Evolutionary conservation across 352 stramenopile species (phyloP).

Genomic region (Globisporangium middletonii): DNA sequence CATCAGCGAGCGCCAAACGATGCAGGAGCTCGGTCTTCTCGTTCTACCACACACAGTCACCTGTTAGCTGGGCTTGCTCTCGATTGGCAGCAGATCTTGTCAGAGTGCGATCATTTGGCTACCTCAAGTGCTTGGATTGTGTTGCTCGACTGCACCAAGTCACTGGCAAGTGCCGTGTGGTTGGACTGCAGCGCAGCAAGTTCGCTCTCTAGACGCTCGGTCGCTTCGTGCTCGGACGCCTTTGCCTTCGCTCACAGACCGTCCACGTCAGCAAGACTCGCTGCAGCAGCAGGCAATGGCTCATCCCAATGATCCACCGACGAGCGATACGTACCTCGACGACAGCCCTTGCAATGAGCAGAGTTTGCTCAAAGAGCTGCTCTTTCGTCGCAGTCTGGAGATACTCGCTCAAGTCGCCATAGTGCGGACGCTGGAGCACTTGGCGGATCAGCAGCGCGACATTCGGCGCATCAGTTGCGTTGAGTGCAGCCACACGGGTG

Average conservation of each 20-base stretch:
- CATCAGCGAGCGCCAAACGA: slow-evolving; percentile 21
- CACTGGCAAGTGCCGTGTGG: slow-evolving; percentile 13
- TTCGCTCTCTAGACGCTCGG: slow-evolving; percentile 16
- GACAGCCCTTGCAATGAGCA: slow-evolving; percentile 33
- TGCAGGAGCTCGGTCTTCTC: slow-evolving; percentile 20
- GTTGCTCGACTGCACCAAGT: slow-evolving; percentile 22
- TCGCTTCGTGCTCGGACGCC: slow-evolving; percentile 12
- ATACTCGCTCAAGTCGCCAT: slow-evolving; percentile 30
- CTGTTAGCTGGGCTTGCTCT: slow-evolving; percentile 1
- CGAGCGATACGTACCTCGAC: slow-evolving; percentile 23
- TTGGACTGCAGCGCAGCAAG: slow-evolving; percentile 20
- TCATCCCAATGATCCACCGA: not conserved
- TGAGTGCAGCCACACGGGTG: not conserved
- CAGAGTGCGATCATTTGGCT: not conserved
- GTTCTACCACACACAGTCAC: not conserved
- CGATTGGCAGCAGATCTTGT: not conserved
- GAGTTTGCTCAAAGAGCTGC: slow-evolving; percentile 44
- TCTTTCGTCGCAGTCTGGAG: slow-evolving; percentile 28
- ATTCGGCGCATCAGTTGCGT: slow-evolving; percentile 13
- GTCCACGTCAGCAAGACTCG: too few species aligned
- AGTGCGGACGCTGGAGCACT: slow-evolving; percentile 40
- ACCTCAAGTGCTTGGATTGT: slow-evolving; percentile 19
- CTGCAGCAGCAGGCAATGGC: not conserved
- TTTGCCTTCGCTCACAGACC: slow-evolving; percentile 16
- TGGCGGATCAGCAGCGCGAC: slow-evolving; percentile 37